Evolutionary conservation across 2,329 filamentous ascomycete genomes (phyloP), one percentile per base, ranked within the genome.

Genomic region (Mollisiaceae sp.): DNA sequence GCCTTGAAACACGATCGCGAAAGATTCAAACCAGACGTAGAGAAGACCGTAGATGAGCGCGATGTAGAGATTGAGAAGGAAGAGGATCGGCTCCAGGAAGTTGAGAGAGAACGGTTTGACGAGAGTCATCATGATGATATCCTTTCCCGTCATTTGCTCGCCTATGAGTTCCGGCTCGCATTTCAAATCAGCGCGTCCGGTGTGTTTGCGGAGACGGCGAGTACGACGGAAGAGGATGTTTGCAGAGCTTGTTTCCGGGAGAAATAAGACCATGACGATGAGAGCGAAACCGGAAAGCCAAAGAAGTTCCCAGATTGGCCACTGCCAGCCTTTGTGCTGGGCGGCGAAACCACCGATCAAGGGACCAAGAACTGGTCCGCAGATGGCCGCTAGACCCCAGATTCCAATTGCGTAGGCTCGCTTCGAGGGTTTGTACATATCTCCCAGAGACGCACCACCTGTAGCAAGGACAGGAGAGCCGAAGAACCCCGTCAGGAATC

Each of bases 401-500:
- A 82, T 79, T 65, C 83, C 83, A 71, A 90, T 80, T 8, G 82
- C 81, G 68, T 87, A 87, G 0, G 86, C 85, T 1, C 87, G 74
- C n/a, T 83, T 80, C 69, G 83, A 77, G n/a, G 86, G 75, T 62
- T 78, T 81, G 71, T 69, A 72, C 70, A 85, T 82, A 68, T 86
- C 83, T 14, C 77, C 77, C 0, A 85, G 74, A 0, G 82, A 81
- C 2, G 82, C 83, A 45, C 80, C 83, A 9, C 82, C 83, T 0
- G 84, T 89, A 0, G 88, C 88, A 12, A 91, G 77, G 70, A 84
- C 87, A 0, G 88, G 89, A 4, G 82, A 85, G 9, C 72, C 88
- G 68, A 89, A 88, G 78, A 90, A 87, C 1, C 87, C 88, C 61
- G 85, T 85, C 14, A 90, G 75, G 77, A 89, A 90, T 1, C 87